Percentiles rank a stretch among this genome's conserved stretches.
Evolutionary conservation across 768 basidiomycete genomes (phyloP).

Genomic region (Mrakia frigida): DNA sequence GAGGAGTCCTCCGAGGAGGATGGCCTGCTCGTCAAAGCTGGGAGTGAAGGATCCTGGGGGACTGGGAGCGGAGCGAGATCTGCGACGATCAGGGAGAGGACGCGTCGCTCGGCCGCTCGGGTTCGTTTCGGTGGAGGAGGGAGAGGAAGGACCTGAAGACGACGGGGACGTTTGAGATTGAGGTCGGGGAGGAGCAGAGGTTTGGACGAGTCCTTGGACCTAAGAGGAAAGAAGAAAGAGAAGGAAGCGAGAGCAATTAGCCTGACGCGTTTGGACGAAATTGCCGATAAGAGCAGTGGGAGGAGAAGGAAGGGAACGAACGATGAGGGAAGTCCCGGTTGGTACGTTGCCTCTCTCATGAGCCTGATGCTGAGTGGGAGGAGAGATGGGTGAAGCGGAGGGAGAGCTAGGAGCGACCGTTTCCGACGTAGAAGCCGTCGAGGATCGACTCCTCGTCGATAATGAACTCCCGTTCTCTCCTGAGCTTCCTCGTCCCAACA

Average conservation of each 20-base stretch:
- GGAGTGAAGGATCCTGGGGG: not conserved
- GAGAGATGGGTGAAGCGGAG: not conserved
- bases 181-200: not conserved
- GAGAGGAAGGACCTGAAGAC: not conserved
- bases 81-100: conserved; percentile 1
- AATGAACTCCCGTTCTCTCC: not conserved
- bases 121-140: not conserved
- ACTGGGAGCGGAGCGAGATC: not conserved
- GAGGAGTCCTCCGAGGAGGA: conserved; percentile 25
- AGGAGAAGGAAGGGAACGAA: not conserved
- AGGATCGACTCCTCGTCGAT: not conserved
- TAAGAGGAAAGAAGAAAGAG: not conserved
- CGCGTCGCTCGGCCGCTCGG: not conserved
- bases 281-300: too few species aligned
- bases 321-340: conserved; percentile 17
- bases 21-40: conserved; percentile 29
- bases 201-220: conserved; percentile 33
- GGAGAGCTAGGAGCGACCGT: not conserved
- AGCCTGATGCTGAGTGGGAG: not conserved
- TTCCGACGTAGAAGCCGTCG: not conserved
- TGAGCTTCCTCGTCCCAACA: not conserved
- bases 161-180: not conserved
- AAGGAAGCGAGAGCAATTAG: too few species aligned
- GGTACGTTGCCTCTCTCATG: not conserved
- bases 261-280: too few species aligned